Percentiles rank a stretch among this genome's conserved stretches.
These are phyloP conservation scores for Cicer yamashitae DNA, from an alignment of 306 rosid genomes.

Conservation along the genomic window DNA sequence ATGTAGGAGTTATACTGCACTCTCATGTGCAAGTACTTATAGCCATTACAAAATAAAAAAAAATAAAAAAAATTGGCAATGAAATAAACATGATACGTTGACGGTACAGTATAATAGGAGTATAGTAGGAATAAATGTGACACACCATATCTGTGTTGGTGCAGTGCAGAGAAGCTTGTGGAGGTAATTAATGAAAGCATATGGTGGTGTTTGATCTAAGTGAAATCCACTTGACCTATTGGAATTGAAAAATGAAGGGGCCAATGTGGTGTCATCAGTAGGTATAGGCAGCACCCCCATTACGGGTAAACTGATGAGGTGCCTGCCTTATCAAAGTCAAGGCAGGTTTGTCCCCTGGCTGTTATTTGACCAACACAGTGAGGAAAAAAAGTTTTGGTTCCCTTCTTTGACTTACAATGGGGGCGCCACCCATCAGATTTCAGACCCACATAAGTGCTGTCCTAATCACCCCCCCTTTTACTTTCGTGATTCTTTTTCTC, in stretches of 20 bases:
- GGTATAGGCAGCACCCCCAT: slow-evolving; percentile 43
- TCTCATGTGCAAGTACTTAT: too few relatives aligned
- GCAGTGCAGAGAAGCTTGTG: background rate
- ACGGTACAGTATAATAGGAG: background rate
- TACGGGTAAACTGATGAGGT: slow-evolving; percentile 36
- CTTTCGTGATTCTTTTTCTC: slow-evolving; percentile 1
- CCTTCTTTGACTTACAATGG: slow-evolving; percentile 4
- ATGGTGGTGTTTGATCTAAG: slow-evolving; percentile 47
- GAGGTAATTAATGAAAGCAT: slow-evolving; percentile 48
- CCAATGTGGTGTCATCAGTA: slow-evolving; percentile 31
- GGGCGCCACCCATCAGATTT: slow-evolving; percentile 28
- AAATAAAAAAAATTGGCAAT: background rate
- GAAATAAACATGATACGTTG: slow-evolving; percentile 20
- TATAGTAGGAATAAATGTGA: background rate
- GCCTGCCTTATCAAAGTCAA: slow-evolving; percentile 41
- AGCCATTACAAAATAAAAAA: too few relatives aligned
- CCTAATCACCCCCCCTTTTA: slow-evolving; percentile 46
- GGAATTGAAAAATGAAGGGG: slow-evolving; percentile 8
- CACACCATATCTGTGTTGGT: background rate
- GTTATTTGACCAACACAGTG: slow-evolving; percentile 38
- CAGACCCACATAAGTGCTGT: slow-evolving; percentile 47
- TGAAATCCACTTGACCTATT: slow-evolving; percentile 45
- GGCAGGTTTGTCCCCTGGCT: slow-evolving; percentile 40
- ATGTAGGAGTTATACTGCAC: too few relatives aligned
- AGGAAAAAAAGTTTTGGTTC: background rate